Base-by-base conservation (phyloP, 2,329 filamentous ascomycete species). In the Aaosphaeria arxii region DNA sequence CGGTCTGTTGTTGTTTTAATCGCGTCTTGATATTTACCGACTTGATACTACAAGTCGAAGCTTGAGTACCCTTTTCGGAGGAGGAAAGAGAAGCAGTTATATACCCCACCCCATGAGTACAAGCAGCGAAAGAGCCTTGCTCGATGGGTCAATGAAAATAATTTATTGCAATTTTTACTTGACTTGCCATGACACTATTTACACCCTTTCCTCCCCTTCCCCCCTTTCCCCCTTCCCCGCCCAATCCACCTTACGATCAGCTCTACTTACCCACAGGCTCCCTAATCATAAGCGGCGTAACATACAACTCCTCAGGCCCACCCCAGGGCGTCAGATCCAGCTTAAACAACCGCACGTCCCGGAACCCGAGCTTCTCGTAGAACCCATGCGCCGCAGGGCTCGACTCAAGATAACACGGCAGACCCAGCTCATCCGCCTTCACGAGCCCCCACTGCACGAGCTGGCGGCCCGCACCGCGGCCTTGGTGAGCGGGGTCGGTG, bases 341-440 rank as follows among this genome's bases (percentile, higher is more conserved):
- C 5, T 45, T 29, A 9, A 62, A 46, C 2, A 48, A 41, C 5
- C 59, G 57, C 4, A 59, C 39, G 31, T 66, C 62, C 17, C 53
- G 42, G 24, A 66, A 63, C 2, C 58, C 62, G 41, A 57, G 57
- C n/a, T 57, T 58, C 36, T 55, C 35, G 42, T 66, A 67, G 5
- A 65, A 53, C 0, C 29, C 11, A 40, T 65, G 55, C 0, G 48
- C 64, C 1, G 41, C 45, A 6, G 45, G 7, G 30, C 53, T 63
- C 0, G 60, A 61, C 46, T 63, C 63, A n/a, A 67, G 54, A 41
- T 63, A 67, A 0, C 51, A 45, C 1, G 58, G 55, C 28, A 65
- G 47, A 6, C 49, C 48, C 7, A 65, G 46, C n/a, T 61, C 55
- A 30, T 63, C 58, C 3, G 61, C 55, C 33, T 53, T 58, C n/a